These are phyloP conservation scores for Yarrowia sp. DNA, from an alignment of 805 yeast genomes.

Conservation along the genomic window DNA sequence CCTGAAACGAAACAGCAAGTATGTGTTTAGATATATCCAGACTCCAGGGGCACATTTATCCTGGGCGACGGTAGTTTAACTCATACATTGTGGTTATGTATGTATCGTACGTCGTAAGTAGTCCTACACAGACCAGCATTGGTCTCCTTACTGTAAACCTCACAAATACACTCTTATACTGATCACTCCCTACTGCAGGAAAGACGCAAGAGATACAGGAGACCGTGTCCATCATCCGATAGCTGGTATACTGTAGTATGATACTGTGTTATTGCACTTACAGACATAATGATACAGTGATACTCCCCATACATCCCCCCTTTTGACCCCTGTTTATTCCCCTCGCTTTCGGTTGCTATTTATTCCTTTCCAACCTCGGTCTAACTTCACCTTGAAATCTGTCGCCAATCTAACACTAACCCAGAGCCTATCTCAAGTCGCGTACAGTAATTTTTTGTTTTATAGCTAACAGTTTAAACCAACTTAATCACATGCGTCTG, in stretches of 20 bases:
- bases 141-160: too few relatives aligned
- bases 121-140: too few relatives aligned
- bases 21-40: too few relatives aligned
- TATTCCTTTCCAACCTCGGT: neutral
- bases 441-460: neutral
- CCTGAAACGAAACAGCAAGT: too few relatives aligned
- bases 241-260: too few relatives aligned
- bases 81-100: too few relatives aligned
- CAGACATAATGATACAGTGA: neutral
- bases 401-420: neutral
- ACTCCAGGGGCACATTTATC: too few relatives aligned
- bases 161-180: too few relatives aligned
- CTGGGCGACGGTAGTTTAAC: too few relatives aligned
- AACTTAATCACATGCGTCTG: conserved; percentile 19
- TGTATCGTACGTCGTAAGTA: too few relatives aligned
- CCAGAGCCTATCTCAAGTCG: neutral
- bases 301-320: too few relatives aligned
- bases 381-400: neutral
- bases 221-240: neutral
- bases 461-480: neutral
- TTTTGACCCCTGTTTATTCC: neutral
- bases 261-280: too few relatives aligned
- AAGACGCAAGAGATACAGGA: neutral
- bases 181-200: neutral
- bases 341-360: neutral